Evolutionary conservation across 2,329 filamentous ascomycete genomes (phyloP).

Genomic region (Cladosporium sp.): DNA sequence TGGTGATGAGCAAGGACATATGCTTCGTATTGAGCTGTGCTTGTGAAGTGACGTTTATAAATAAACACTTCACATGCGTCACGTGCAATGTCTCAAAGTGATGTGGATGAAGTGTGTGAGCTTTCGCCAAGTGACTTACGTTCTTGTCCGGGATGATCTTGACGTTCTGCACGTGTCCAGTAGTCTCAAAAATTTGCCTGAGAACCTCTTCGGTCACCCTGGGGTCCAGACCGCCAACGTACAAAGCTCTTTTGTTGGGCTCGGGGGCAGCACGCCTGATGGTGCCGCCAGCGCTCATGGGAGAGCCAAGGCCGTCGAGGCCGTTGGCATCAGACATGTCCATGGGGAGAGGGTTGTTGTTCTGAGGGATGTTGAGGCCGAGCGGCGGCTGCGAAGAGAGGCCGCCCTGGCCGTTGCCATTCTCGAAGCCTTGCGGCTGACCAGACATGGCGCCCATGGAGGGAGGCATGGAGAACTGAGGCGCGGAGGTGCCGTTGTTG

Average conservation of each 20-base stretch:
- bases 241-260: constrained; percentile 96
- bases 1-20: constrained; percentile 17
- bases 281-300: constrained; percentile 76
- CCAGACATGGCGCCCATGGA: constrained; percentile 34
- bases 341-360: constrained; percentile 92
- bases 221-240: constrained; percentile 92
- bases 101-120: constrained; percentile 1
- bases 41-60: not conserved
- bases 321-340: constrained; percentile 60
- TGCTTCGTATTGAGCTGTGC: constrained; percentile 20
- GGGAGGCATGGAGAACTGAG: constrained; percentile 14
- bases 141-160: constrained; percentile 99
- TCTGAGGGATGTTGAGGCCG: constrained; percentile 79
- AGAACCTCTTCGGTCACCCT: constrained; percentile 94
- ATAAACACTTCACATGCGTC: constrained; percentile 2
- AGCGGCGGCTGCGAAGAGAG: constrained; percentile 81
- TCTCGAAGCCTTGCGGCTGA: constrained; percentile 57
- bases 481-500: constrained; percentile 12
- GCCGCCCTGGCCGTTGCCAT: constrained; percentile 71
- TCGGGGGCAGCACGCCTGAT: constrained; percentile 90
- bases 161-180: constrained; percentile 95
- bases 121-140: constrained; percentile 58
- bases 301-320: constrained; percentile 82
- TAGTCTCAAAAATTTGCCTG: constrained; percentile 98
- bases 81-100: not conserved